phyloP scores from a whole-genome alignment of 1,284 basidiomycete species.

The Boletus calvinii region DNA sequence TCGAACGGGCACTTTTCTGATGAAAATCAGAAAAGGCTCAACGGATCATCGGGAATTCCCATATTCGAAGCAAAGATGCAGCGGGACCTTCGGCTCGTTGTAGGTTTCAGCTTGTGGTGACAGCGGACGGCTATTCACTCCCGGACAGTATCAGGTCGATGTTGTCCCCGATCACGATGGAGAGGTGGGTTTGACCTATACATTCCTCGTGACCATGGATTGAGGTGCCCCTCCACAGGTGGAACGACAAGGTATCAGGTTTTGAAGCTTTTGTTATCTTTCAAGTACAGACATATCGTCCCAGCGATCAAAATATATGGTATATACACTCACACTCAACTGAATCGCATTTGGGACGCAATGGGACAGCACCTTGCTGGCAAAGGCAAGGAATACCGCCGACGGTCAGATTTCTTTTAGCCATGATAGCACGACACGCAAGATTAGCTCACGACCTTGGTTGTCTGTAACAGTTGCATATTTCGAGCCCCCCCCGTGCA shows the following conservation, averaged over 20 bases:
- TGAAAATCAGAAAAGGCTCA: constrained; percentile 67
- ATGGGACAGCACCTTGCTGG: constrained; percentile 50
- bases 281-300: background rate
- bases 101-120: constrained; percentile 32
- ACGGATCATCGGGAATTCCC: constrained; percentile 47
- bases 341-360: constrained; percentile 58
- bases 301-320: constrained; percentile 63
- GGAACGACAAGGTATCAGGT: constrained; percentile 61
- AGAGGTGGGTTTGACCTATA: constrained; percentile 37
- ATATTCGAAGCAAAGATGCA: constrained; percentile 73
- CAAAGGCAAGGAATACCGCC: constrained; percentile 54
- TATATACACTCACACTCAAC: constrained; percentile 60
- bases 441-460: constrained; percentile 1
- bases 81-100: constrained; percentile 57
- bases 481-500: constrained; percentile 41
- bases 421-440: background rate
- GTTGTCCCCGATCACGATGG: constrained; percentile 52
- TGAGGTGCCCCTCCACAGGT: constrained; percentile 33
- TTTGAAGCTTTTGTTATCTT: background rate
- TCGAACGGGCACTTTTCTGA: constrained; percentile 66
- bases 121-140: background rate
- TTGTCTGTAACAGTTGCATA: constrained; percentile 38
- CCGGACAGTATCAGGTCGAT: constrained; percentile 60
- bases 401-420: constrained; percentile 35
- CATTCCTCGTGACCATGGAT: background rate